Evolutionary conservation across 2,329 filamentous ascomycete genomes (phyloP), one percentile per base, ranked within the genome.

Genomic region (Aureobasidium sp.): DNA sequence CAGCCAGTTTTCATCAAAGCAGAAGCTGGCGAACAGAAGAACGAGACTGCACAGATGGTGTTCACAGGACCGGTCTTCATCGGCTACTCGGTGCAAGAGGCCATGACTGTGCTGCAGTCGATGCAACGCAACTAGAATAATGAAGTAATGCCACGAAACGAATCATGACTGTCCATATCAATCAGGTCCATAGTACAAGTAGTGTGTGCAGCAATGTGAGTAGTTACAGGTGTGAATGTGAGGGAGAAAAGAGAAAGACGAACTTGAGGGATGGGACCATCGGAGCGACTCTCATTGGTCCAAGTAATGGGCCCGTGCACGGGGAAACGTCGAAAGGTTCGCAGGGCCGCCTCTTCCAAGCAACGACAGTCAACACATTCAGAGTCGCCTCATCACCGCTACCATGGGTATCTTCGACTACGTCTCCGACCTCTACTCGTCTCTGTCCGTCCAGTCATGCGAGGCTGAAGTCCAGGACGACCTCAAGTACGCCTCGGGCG

Each of bases 61-160:
- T 96, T 97, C 70, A 96, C 90, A 9, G 93, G 93, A 0, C 93
- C 93, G 0, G 91, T 97, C 0, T 97, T 97, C 70, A 90, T 97
- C 68, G 93, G 93, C 0, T 97, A 96, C 70, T 85, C 88, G 11
- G 83, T 91, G 64, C 90, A 95, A 63, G 87, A 95, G 71, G 89
- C 90, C n/a, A 82, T 90, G 27, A 80, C 84, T 60, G 81, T 95
- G 57, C 82, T 95, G 78, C 85, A 88, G 67, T 68, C 70, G 14
- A 22, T 47, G 45, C 44, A 62, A 29, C 39, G 44, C 11, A 29
- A 48, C 3, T 48, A 61, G 39, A 56, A 14, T 61, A 40, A 48
- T 17, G 49, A 61, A 40, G n/a, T 24, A 61, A 53, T 22, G 60
- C 40, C n/a, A 45, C 22, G 60, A 61, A 47, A 52, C 24, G 60